These are phyloP conservation scores for Collybia sp. DNA, from an alignment of 768 basidiomycete genomes.

Conservation along the genomic window DNA sequence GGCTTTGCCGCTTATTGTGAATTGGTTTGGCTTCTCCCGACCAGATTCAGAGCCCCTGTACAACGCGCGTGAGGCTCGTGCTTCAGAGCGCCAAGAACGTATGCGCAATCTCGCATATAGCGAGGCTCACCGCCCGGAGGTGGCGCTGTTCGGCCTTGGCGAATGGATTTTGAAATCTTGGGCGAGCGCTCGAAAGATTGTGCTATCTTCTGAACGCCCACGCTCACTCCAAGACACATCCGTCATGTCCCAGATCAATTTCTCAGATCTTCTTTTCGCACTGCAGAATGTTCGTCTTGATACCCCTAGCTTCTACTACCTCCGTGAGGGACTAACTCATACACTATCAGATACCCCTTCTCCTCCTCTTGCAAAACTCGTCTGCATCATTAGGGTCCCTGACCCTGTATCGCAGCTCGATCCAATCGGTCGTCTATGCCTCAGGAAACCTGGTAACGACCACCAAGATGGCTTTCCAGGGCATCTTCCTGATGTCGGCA, in stretches of 20 bases:
- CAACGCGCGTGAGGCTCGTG: constrained; percentile 53
- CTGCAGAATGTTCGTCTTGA: constrained; percentile 62
- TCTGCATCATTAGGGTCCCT: constrained; percentile 77
- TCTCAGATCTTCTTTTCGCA: constrained; percentile 59
- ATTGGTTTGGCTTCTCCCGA: constrained; percentile 40
- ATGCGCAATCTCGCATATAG: constrained; percentile 74
- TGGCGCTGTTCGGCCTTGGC: constrained; percentile 76
- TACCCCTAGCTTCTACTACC: constrained; percentile 14
- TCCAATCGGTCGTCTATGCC: constrained; percentile 67
- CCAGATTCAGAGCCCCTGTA: constrained; percentile 39
- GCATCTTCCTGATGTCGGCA: constrained; percentile 82
- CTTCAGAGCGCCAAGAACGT: constrained; percentile 67
- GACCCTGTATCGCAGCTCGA: constrained; percentile 74
- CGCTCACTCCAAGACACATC: constrained; percentile 36
- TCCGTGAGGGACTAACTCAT: constrained; percentile 9
- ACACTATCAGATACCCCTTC: constrained; percentile 58
- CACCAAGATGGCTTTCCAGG: constrained; percentile 74
- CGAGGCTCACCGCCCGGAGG: constrained; percentile 74
- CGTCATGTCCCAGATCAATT: constrained; percentile 51
- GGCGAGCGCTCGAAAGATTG: constrained; percentile 57
- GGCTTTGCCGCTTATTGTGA: constrained; percentile 53
- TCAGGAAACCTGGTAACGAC: constrained; percentile 59
- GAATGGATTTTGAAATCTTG: constrained; percentile 83
- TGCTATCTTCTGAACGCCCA: constrained; percentile 52
- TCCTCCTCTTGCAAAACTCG: constrained; percentile 68